phyloP scores from a whole-genome alignment of 225 moss, liverwort and hornwort genomes.

The Anthoceros angustus region DNA sequence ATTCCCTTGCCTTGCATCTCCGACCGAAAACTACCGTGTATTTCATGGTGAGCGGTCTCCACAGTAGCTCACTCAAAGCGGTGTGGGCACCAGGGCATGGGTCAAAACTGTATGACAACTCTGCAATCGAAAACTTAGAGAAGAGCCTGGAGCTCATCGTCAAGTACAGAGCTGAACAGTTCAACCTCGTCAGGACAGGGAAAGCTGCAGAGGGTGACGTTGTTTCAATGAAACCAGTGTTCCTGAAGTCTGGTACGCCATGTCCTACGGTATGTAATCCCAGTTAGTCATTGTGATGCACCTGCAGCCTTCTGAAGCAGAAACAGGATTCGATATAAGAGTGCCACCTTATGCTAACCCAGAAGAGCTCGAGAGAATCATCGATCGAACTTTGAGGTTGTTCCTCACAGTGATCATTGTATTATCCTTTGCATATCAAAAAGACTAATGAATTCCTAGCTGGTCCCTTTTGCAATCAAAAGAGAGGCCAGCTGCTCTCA shows the following conservation, averaged over 20 bases:
- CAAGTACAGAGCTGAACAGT: slow-evolving; percentile 46
- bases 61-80: slow-evolving; percentile 69
- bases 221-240: slow-evolving; percentile 48
- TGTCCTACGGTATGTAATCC: slow-evolving; percentile 40
- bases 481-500: too few species aligned
- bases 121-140: slow-evolving; percentile 65
- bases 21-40: slow-evolving; percentile 39
- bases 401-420: too few species aligned
- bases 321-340: slow-evolving; percentile 90
- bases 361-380: slow-evolving; percentile 37
- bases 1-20: slow-evolving; percentile 44
- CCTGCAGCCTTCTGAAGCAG: slow-evolving; percentile 86
- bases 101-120: slow-evolving; percentile 72
- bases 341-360: slow-evolving; percentile 44
- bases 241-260: slow-evolving; percentile 62
- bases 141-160: slow-evolving; percentile 51
- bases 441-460: too few species aligned
- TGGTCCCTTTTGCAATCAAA: too few species aligned
- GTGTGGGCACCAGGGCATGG: slow-evolving; percentile 74
- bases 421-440: too few species aligned
- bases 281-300: slow-evolving; percentile 46
- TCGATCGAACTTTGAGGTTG: too few species aligned
- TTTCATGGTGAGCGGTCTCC: slow-evolving; percentile 54
- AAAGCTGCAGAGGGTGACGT: slow-evolving; percentile 63
- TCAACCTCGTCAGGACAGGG: slow-evolving; percentile 58